Evolutionary conservation across 2,329 filamentous ascomycete genomes (phyloP).

Genomic region (Ilyonectria mors-panacis): DNA sequence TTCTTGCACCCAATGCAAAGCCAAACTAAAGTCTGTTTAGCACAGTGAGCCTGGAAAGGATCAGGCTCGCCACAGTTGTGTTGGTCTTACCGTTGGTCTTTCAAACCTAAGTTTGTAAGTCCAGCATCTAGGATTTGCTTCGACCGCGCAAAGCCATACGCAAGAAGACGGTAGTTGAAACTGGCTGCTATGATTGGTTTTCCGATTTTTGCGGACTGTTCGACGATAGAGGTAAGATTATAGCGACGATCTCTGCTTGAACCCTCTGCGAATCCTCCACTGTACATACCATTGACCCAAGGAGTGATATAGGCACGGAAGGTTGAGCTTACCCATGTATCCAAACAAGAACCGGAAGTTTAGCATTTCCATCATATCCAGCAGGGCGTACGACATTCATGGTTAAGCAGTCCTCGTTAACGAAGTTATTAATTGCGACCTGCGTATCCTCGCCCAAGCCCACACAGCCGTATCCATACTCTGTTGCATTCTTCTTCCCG

Average conservation of each 20-base stretch:
- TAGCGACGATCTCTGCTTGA: neutral
- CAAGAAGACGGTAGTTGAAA: no score
- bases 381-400: conserved; percentile 32
- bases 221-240: conserved; percentile 28
- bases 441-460: no score
- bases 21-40: conserved; percentile 2
- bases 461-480: no score
- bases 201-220: conserved; percentile 24
- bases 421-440: no score
- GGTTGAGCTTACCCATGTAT: conserved; percentile 26
- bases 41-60: neutral
- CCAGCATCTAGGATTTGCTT: no score
- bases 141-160: no score
- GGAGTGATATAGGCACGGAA: no score
- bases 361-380: neutral
- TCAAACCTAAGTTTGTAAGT: no score
- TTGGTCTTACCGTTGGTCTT: no score
- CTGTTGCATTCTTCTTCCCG: conserved; percentile 29
- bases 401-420: conserved; percentile 26
- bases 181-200: no score
- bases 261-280: neutral
- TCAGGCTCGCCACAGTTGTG: no score
- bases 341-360: conserved; percentile 34
- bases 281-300: conserved; percentile 3
- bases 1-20: conserved; percentile 33